Percentiles rank a stretch among this genome's conserved stretches.
These are phyloP conservation scores for Solanum chiquidenum DNA, from an alignment of 257 asterid species.

Conservation along the genomic window DNA sequence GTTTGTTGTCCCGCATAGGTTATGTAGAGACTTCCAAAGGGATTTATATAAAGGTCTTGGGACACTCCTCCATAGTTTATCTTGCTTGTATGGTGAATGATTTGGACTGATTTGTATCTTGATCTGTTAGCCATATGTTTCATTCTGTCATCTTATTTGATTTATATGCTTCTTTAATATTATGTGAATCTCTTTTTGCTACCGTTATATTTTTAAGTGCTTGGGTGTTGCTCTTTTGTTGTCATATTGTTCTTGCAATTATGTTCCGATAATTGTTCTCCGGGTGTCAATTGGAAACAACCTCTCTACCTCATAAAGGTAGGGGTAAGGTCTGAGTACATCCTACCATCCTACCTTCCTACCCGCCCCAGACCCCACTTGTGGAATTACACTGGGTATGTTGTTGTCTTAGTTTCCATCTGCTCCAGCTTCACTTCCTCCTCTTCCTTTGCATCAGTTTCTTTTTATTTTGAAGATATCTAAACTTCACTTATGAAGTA, in stretches of 20 bases:
- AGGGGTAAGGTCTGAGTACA: background rate
- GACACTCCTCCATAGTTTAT: background rate
- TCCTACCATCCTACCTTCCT: background rate
- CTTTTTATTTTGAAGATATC: background rate
- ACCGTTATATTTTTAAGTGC: background rate
- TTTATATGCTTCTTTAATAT: background rate
- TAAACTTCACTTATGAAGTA: background rate
- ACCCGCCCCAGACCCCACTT: background rate
- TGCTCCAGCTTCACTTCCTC: background rate
- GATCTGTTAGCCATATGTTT: background rate
- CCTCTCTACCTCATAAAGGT: background rate
- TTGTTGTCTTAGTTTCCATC: background rate
- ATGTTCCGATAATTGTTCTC: background rate
- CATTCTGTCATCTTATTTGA: background rate
- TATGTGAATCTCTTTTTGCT: background rate
- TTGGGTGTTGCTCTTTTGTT: background rate
- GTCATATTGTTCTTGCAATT: background rate
- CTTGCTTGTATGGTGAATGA: background rate
- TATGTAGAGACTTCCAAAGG: background rate
- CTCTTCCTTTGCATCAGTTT: background rate
- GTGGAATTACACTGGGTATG: background rate
- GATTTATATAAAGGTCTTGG: background rate
- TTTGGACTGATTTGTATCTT: background rate
- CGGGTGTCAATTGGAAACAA: background rate
- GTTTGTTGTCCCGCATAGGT: background rate